Evolutionary conservation across 805 yeast genomes (phyloP).

Genomic region (Danielia reshetovae): DNA sequence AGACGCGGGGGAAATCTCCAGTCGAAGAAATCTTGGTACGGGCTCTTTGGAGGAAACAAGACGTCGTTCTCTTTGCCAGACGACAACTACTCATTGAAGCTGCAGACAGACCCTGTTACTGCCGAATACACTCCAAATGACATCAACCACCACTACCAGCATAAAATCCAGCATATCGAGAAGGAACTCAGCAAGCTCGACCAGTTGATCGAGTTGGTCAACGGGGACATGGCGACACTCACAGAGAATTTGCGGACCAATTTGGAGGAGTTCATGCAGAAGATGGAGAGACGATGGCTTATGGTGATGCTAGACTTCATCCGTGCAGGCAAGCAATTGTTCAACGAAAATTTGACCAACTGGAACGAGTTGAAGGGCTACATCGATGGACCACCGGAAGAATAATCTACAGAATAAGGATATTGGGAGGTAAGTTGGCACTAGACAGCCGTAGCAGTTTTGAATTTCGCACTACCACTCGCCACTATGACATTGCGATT

Average conservation of each 20-base stretch:
- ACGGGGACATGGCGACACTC: conserved; percentile 41
- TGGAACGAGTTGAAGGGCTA: conserved; percentile 33
- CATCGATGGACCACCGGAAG: conserved; percentile 2
- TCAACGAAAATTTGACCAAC: conserved; percentile 11
- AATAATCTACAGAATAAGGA: neutral
- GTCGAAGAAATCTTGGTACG: conserved; percentile 39
- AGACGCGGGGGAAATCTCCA: conserved; percentile 10
- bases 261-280: conserved; percentile 30
- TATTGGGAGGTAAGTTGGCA: neutral
- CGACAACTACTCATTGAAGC: conserved; percentile 1
- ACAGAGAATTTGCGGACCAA: conserved; percentile 42
- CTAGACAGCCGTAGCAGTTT: neutral
- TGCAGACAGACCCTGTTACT: neutral
- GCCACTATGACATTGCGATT: conserved; percentile 1
- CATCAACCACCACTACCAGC: conserved; percentile 19
- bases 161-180: conserved; percentile 32
- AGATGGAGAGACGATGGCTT: conserved; percentile 42
- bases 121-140: conserved; percentile 4
- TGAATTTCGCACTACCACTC: neutral
- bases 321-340: conserved; percentile 28
- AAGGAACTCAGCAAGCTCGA: conserved; percentile 42
- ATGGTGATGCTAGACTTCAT: conserved; percentile 35
- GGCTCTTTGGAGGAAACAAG: conserved; percentile 39
- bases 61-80: conserved; percentile 14
- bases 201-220: conserved; percentile 43